A percentile compares a stretch with the other conserved stretches of the same genome.
Evolutionary conservation across 805 yeast species (phyloP).

Genomic region (Komagataella pseudopastoris): DNA sequence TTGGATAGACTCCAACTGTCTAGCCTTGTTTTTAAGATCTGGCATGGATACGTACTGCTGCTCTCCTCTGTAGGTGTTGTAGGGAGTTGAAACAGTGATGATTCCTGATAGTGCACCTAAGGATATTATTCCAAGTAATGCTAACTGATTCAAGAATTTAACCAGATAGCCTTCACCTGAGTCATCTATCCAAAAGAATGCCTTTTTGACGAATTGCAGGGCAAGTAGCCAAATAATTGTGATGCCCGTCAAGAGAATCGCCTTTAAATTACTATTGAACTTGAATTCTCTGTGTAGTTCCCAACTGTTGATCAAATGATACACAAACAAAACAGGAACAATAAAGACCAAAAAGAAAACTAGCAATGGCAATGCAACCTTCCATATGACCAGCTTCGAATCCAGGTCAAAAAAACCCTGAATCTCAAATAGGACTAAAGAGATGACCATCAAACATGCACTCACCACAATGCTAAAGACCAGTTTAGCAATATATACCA

Average conservation of each 20-base stretch:
- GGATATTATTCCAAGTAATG: conserved; percentile 34
- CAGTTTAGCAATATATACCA: background rate
- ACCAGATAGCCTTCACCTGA: background rate
- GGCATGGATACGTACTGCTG: background rate
- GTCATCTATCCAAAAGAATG: background rate
- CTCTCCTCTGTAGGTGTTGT: background rate
- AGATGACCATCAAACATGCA: conserved; percentile 11
- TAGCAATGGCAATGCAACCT: conserved; percentile 22
- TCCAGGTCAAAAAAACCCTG: conserved; percentile 10
- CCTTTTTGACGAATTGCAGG: background rate
- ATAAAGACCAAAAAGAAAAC: conserved; percentile 24
- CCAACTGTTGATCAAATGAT: background rate
- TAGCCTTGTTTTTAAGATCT: background rate
- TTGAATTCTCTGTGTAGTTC: background rate
- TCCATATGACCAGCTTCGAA: conserved; percentile 21
- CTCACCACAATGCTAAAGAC: conserved; percentile 8
- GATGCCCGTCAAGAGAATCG: background rate
- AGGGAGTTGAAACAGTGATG: conserved; percentile 34
- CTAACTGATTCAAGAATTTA: conserved; percentile 27
- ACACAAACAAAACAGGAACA: conserved; percentile 23
- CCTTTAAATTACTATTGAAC: background rate
- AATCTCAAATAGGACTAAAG: conserved; percentile 14
- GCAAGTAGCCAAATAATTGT: background rate
- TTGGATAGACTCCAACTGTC: background rate
- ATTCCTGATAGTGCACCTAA: conserved; percentile 37